phyloP scores from a whole-genome alignment of 2,329 filamentous ascomycete species.

The Exophiala alcalophila region DNA sequence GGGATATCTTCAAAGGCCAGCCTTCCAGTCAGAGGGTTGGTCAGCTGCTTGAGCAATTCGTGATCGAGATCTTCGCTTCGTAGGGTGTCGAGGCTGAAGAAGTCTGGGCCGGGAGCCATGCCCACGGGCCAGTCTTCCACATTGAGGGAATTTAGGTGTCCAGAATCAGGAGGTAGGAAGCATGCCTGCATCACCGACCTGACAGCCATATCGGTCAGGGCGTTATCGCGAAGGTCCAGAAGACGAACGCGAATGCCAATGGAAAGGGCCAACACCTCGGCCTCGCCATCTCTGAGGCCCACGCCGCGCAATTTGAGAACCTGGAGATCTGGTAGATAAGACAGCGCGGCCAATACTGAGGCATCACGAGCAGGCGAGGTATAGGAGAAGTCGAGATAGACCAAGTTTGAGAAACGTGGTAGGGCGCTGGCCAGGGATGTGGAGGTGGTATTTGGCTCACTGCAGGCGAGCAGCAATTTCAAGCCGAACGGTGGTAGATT shows the following conservation, averaged over 20 bases:
- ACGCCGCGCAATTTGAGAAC: slow-evolving; percentile 57
- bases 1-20: slow-evolving; percentile 56
- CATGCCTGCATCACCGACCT: slow-evolving; percentile 52
- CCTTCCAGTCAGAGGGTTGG: slow-evolving; percentile 50
- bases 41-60: slow-evolving; percentile 50
- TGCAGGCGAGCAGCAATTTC: slow-evolving; percentile 55
- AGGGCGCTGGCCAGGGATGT: slow-evolving; percentile 52
- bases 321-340: slow-evolving; percentile 50
- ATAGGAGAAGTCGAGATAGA: slow-evolving; percentile 59
- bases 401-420: slow-evolving; percentile 51
- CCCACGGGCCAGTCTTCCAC: slow-evolving; percentile 34
- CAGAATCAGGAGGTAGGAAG: slow-evolving; percentile 37
- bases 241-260: slow-evolving; percentile 54
- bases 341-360: slow-evolving; percentile 48
- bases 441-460: slow-evolving; percentile 58
- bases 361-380: slow-evolving; percentile 50
- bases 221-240: slow-evolving; percentile 57
- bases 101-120: slow-evolving; percentile 37
- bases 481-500: slow-evolving; percentile 43
- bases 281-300: slow-evolving; percentile 52
- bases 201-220: slow-evolving; percentile 55
- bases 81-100: slow-evolving; percentile 40
- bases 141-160: slow-evolving; percentile 29
- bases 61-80: slow-evolving; percentile 51
- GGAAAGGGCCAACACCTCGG: slow-evolving; percentile 51